Conservation (phyloP, 495 filamentous ascomycete species). For the Lophiostoma macrostomum region DNA sequence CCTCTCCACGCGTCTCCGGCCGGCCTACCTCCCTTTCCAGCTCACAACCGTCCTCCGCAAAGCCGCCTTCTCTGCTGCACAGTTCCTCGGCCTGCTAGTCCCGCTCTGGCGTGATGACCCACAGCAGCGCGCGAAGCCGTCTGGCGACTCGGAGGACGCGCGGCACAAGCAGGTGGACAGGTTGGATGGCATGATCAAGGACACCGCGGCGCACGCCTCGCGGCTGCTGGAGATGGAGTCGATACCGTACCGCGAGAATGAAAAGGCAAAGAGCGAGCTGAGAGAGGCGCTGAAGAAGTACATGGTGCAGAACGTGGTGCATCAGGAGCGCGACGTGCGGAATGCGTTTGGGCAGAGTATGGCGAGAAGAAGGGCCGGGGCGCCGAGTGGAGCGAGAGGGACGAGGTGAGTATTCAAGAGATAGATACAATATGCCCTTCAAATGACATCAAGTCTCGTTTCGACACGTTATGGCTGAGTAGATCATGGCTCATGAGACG, state of each 20-base stretch:
- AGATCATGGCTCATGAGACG: no score
- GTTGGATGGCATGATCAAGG: constrained; percentile 52
- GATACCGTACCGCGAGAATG: constrained; percentile 76
- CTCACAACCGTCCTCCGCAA: constrained; percentile 73
- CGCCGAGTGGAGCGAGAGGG: constrained; percentile 28
- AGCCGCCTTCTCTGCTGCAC: constrained; percentile 73
- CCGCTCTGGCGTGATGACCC: constrained; percentile 52
- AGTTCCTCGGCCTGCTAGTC: constrained; percentile 82
- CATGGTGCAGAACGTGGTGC: constrained; percentile 45
- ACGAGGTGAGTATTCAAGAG: constrained; percentile 23
- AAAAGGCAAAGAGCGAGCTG: constrained; percentile 49
- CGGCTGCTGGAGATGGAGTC: constrained; percentile 73
- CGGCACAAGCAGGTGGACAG: constrained; percentile 52
- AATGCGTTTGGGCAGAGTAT: constrained; percentile 40
- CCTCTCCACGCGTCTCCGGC: constrained; percentile 47
- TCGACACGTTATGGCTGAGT: no score
- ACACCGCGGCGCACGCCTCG: constrained; percentile 63
- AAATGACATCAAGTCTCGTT: no score
- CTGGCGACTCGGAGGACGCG: constrained; percentile 32
- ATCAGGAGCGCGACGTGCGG: constrained; percentile 42
- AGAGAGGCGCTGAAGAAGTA: constrained; percentile 39
- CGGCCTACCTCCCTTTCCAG: constrained; percentile 85
- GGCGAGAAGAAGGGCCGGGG: constrained; percentile 33
- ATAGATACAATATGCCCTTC: no score
- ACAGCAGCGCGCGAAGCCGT: constrained; percentile 26